These are phyloP conservation scores for Durusdinium trenchii DNA, from an alignment of 73 alveolate genomes.

Conservation along the genomic window DNA sequence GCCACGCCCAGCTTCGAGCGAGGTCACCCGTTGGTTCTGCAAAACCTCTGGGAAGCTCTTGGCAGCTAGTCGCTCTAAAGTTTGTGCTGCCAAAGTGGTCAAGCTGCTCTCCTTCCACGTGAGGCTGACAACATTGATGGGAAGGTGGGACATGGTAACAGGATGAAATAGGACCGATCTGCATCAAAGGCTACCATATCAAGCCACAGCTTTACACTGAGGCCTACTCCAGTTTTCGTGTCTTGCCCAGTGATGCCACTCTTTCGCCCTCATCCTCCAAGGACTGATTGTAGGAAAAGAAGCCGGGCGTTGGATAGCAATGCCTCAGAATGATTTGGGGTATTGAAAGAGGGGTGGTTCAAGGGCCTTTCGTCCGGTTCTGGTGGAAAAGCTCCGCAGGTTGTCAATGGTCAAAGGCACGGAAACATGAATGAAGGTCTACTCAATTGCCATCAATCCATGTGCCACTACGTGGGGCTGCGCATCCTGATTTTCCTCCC, in stretches of 20 bases:
- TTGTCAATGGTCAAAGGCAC: too few relatives aligned
- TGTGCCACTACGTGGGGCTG: too few relatives aligned
- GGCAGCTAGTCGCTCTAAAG: neutral
- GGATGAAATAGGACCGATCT: too few relatives aligned
- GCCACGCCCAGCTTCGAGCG: slow-evolving; percentile 23
- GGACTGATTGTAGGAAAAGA: slow-evolving; percentile 81
- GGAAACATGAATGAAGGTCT: too few relatives aligned
- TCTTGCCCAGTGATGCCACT: too few relatives aligned
- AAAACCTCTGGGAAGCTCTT: neutral
- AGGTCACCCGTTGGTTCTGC: neutral
- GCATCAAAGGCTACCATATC: too few relatives aligned
- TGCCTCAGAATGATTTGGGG: slow-evolving; percentile 11
- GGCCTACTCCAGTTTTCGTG: too few relatives aligned
- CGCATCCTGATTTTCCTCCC: too few relatives aligned
- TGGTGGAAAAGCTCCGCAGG: too few relatives aligned
- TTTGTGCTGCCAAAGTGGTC: neutral
- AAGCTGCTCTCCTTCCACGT: neutral
- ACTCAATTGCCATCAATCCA: too few relatives aligned
- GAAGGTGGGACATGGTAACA: neutral
- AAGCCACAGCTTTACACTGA: too few relatives aligned
- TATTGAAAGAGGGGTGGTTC: neutral
- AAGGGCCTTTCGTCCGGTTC: too few relatives aligned
- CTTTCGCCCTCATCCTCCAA: slow-evolving; percentile 14
- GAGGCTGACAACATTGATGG: neutral
- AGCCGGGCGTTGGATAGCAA: slow-evolving; percentile 53